These are phyloP conservation scores for Sclerotinia nivalis DNA, from an alignment of 2,329 filamentous ascomycete genomes.

Conservation along the genomic window DNA sequence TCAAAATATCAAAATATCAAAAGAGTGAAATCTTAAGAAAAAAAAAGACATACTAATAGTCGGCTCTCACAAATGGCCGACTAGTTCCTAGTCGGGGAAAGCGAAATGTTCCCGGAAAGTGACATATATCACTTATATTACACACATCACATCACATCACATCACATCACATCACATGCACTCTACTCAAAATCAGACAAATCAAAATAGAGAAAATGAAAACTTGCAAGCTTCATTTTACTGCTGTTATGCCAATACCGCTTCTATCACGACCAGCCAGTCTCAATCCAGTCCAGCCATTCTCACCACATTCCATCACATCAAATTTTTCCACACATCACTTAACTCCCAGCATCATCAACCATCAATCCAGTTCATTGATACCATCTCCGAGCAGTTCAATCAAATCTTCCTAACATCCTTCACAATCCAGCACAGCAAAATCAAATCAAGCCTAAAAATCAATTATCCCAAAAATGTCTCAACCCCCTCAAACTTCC, in stretches of 20 bases:
- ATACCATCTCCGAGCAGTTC: neutral
- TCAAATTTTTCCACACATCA: neutral
- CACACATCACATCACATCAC: neutral
- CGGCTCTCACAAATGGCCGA: too few species aligned
- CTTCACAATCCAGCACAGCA: neutral
- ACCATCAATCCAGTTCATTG: neutral
- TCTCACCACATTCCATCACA: neutral
- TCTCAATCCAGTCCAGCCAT: neutral
- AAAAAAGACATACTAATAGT: too few species aligned
- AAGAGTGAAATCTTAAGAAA: too few species aligned
- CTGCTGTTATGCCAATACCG: neutral
- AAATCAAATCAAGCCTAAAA: constrained; percentile 8
- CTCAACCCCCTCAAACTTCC: constrained; percentile 9
- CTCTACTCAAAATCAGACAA: neutral
- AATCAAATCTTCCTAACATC: neutral
- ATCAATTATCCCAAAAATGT: constrained; percentile 14
- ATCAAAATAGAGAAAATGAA: neutral
- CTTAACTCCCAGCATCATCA: neutral
- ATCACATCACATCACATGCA: neutral
- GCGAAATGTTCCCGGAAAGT: too few species aligned
- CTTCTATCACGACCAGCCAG: neutral
- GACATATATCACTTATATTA: neutral
- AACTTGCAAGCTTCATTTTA: constrained; percentile 16
- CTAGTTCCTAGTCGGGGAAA: too few species aligned
- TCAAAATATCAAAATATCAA: too few species aligned